Percentiles rank a stretch among this genome's conserved stretches.
Evolutionary conservation across 306 rosid species (phyloP).

Genomic region (Quercus aquifolioides): DNA sequence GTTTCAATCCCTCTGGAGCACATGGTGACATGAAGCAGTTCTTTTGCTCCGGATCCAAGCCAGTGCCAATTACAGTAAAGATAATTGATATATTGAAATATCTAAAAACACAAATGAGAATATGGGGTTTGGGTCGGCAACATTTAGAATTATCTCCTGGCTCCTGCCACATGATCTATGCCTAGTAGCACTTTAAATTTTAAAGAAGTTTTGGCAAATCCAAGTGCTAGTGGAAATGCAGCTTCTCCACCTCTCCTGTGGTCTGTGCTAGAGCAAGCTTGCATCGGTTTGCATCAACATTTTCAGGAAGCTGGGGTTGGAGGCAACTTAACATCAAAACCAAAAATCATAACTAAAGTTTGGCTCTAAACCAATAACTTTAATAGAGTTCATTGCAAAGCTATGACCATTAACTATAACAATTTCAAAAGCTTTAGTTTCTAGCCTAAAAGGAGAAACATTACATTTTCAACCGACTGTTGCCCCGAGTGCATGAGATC

Average conservation of each 20-base stretch:
- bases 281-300: conserved; percentile 24
- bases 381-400: no score
- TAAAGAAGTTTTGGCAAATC: conserved; percentile 21
- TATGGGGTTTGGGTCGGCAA: conserved; percentile 24
- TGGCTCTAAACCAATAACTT: no score
- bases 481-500: no score
- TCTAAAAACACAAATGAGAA: conserved; percentile 24
- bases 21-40: conserved; percentile 17
- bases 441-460: no score
- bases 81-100: conserved; percentile 38
- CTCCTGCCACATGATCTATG: conserved; percentile 60
- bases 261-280: conserved; percentile 31
- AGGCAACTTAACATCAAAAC: conserved; percentile 17
- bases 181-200: conserved; percentile 38
- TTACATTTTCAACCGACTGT: no score
- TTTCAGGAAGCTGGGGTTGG: conserved; percentile 28
- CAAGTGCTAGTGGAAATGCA: conserved; percentile 49
- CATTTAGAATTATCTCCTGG: no score
- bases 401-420: no score
- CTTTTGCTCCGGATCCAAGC: conserved; percentile 30
- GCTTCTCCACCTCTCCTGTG: conserved; percentile 61
- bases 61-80: conserved; percentile 43
- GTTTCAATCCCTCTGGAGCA: conserved; percentile 53
- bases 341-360: no score
- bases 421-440: no score